These are phyloP conservation scores for Trypanosoma cruzi DNA, from an alignment of 208 protist species.

Conservation along the genomic window DNA sequence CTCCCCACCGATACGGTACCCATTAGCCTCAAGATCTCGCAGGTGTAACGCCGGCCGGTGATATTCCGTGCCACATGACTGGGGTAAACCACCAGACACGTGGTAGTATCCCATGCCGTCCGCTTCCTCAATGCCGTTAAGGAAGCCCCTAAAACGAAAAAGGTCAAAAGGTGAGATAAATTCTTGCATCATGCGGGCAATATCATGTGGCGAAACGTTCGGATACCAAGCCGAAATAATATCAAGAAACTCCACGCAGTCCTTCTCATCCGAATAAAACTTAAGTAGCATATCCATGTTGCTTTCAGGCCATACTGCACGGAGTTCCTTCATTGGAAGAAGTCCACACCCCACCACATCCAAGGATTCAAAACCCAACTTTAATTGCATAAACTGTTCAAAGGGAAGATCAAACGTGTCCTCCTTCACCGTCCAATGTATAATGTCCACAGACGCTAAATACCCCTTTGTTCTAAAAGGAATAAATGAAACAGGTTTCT, in stretches of 20 bases:
- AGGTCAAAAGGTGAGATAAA: constrained; percentile 27
- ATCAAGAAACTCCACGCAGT: constrained; percentile 28
- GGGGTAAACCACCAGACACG: constrained; percentile 17
- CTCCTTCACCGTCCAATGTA: constrained; percentile 39
- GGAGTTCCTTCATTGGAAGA: constrained; percentile 25
- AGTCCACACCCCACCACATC: constrained; percentile 29
- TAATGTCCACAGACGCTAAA: constrained; percentile 31
- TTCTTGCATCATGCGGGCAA: constrained; percentile 32
- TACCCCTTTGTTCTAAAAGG: constrained; percentile 24
- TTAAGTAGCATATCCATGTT: constrained; percentile 35
- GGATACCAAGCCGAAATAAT: constrained; percentile 39
- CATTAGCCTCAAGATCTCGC: constrained; percentile 19
- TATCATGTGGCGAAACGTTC: constrained; percentile 14
- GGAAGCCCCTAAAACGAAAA: constrained; percentile 16
- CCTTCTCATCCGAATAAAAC: constrained; percentile 22
- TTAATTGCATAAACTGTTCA: constrained; percentile 37
- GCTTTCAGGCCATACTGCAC: constrained; percentile 28
- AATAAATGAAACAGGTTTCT: constrained; percentile 24
- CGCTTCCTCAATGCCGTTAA: constrained; percentile 30
- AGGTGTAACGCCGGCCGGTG: constrained; percentile 10
- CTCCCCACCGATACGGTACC: constrained; percentile 31
- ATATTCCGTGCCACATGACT: neutral
- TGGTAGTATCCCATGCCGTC: constrained; percentile 26
- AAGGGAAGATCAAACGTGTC: constrained; percentile 19
- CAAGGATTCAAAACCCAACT: constrained; percentile 35